Percentiles rank a stretch among this genome's conserved stretches.
These are phyloP conservation scores for Pseudogymnoascus verrucosus DNA, from an alignment of 2,329 filamentous ascomycete species.

Conservation along the genomic window DNA sequence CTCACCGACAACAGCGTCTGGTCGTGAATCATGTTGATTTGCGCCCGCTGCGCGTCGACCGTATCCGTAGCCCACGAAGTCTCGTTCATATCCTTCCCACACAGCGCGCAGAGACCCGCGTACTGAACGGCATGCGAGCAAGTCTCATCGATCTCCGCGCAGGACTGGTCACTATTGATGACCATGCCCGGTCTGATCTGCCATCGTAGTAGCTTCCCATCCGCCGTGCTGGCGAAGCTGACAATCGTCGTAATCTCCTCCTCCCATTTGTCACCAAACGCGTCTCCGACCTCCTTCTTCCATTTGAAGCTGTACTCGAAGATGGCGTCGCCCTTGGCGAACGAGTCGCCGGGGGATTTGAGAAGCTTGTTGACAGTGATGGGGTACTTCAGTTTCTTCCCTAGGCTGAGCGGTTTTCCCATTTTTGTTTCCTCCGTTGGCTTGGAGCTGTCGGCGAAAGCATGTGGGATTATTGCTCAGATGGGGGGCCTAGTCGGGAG, in stretches of 20 bases:
- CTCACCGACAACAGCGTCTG: constrained; percentile 83
- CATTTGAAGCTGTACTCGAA: constrained; percentile 85
- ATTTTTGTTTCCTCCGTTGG: constrained; percentile 29
- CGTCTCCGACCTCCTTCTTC: constrained; percentile 66
- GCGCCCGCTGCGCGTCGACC: constrained; percentile 74
- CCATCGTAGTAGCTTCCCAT: constrained; percentile 74
- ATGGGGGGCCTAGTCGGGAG: not conserved
- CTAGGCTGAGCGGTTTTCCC: constrained; percentile 44
- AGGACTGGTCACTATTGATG: constrained; percentile 49
- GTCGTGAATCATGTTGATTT: constrained; percentile 91
- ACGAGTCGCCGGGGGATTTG: constrained; percentile 63
- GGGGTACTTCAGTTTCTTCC: constrained; percentile 72
- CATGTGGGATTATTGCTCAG: constrained; percentile 20
- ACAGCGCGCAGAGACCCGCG: constrained; percentile 81
- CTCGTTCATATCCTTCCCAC: constrained; percentile 94
- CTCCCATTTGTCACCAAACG: constrained; percentile 47
- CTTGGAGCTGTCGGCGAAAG: constrained; percentile 20
- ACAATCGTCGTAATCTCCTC: constrained; percentile 62
- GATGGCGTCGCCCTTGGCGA: constrained; percentile 69
- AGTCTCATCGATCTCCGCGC: constrained; percentile 77
- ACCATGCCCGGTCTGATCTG: constrained; percentile 60
- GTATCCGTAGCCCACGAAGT: constrained; percentile 74
- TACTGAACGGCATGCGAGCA: constrained; percentile 90
- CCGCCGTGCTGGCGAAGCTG: constrained; percentile 74
- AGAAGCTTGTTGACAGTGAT: constrained; percentile 84